Base-by-base conservation (phyloP, 1,284 basidiomycete species). In the Stereum hirsutum region DNA sequence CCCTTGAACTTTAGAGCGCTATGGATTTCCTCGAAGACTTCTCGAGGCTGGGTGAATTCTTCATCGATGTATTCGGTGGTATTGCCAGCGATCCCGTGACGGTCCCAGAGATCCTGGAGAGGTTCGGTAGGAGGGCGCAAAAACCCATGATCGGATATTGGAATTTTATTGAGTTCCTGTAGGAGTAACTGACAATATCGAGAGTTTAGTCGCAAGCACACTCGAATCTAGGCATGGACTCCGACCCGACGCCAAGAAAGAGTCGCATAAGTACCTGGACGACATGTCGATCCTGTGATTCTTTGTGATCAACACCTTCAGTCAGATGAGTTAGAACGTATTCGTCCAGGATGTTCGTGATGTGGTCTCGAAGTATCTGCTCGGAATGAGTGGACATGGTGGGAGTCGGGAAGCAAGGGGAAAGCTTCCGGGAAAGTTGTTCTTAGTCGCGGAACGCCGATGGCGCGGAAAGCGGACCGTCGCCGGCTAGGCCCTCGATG, bases 301-400 rank as follows among this genome's bases (percentile, higher is more conserved):
- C 38, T n/a, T n/a, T 21, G 36, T 45, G 48, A 20, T 46, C 34
- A 3, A 43, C 44, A n/a, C n/a, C n/a, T n/a, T n/a, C n/a, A 5
- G 44, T 39, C 14, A 51, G 49, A 38, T 51, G 46, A 6, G n/a
- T 14, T 23, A 27, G 15, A 15, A 51, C 36, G 37, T 50, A 42
- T 14, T 51, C 41, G 41, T 51, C 42, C 17, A 51, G 42, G 14
- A 50, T 37, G 32, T 26, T 36, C 25, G 36, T 49, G 41, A 51
- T 35, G 41, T 50, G 50, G 30, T 39, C 41, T 20, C 35, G 32
- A 17, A 39, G 35, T 26, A 25, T n/a, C 11, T 20, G 14, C 27
- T 26, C 37, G 14, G 25, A 19, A 14, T 39, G 14, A 39, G n/a
- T n/a, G n/a, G 37, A 39, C 37, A 39, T 7, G 31, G 31, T 32